Evolutionary conservation across 2,329 filamentous ascomycete genomes (phyloP), one percentile per base, ranked within the genome.

Genomic region (Phyllosticta citriasiana): DNA sequence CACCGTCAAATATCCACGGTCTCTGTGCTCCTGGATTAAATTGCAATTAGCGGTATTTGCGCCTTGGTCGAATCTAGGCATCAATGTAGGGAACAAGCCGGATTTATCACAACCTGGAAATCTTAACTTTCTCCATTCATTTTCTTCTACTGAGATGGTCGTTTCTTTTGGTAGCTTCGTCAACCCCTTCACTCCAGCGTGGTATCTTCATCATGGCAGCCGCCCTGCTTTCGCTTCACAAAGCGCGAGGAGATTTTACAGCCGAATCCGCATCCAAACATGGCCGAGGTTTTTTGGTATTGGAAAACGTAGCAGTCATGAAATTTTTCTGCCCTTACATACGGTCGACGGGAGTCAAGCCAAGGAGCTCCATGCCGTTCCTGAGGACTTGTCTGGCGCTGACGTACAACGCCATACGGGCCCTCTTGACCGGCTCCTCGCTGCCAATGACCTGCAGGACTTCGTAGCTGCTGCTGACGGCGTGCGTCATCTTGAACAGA

Each of bases 401-500:
- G 66, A 88, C 85, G 72, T 95, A 96, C 67, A 96, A 76, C 10
- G 88, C 88, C 81, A 91, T 84, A 66, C 90, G 82, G 26, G 88
- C 87, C 68, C 78, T 75, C 79, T 88, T 86, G 60, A 91, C 76
- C 71, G 88, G 85, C 30, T 78, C 79, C 74, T 93, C 88, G 64
- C 85, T 88, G 59, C 89, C 88, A n/a, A 95, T 84, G 59, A 94
- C 89, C 70, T 88, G 84, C 64, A 95, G 79, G 63, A 89, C 86
- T 69, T 92, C 89, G 74, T 95, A 95, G 72, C 87, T 91, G 60
- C 84, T 87, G 77, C 87, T 91, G 60, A 95, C 75, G 26, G 84
- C 79, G 74, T 95, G 90, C 2, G 88, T 89, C 86, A 95, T 88
- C 81, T 89, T 90, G 80, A 93, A 94, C 53, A 94, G 79, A 72